These are phyloP conservation scores for Phlebopus sp. DNA, from an alignment of 1,284 basidiomycete genomes.

Conservation along the genomic window DNA sequence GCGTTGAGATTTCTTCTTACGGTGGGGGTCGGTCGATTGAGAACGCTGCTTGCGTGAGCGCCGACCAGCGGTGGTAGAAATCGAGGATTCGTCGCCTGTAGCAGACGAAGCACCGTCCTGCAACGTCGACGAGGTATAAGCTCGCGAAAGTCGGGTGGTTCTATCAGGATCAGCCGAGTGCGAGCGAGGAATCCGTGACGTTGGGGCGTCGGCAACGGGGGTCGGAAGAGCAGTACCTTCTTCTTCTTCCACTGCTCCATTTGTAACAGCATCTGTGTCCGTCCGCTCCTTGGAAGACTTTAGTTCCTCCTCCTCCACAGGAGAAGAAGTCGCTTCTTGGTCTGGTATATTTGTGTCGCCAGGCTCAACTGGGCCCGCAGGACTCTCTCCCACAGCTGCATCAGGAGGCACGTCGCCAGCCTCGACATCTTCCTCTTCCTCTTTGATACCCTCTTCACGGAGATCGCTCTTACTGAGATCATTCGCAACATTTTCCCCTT, in stretches of 20 bases:
- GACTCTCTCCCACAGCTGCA: conserved; percentile 15
- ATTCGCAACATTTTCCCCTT: conserved; percentile 20
- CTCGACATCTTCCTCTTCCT: conserved; percentile 32
- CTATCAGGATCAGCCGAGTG: conserved; percentile 73
- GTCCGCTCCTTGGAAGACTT: conserved; percentile 19
- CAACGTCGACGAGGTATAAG: conserved; percentile 42
- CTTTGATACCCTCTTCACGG: conserved; percentile 31
- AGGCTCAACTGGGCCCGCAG: conserved; percentile 13
- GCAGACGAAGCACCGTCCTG: conserved; percentile 54
- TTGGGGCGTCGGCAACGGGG: conserved; percentile 37
- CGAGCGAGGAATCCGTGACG: conserved; percentile 59
- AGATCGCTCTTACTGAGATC: conserved; percentile 14
- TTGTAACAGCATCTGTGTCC: conserved; percentile 24
- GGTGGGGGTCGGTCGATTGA: conserved; percentile 48
- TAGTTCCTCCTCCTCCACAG: conserved; percentile 17
- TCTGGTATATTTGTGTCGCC: conserved; percentile 27
- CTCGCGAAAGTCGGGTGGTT: conserved; percentile 52
- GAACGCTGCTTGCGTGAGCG: conserved; percentile 55
- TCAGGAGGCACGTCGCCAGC: conserved; percentile 6
- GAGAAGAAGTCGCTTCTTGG: conserved; percentile 14
- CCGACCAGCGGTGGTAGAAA: conserved; percentile 47
- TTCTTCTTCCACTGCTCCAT: conserved; percentile 27
- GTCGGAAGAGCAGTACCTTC: conserved; percentile 35
- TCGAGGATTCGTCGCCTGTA: conserved; percentile 59
- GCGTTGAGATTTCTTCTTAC: conserved; percentile 54